Base-by-base conservation (phyloP, 2,329 filamentous ascomycete genomes). In the Ascochyta koolunga region DNA sequence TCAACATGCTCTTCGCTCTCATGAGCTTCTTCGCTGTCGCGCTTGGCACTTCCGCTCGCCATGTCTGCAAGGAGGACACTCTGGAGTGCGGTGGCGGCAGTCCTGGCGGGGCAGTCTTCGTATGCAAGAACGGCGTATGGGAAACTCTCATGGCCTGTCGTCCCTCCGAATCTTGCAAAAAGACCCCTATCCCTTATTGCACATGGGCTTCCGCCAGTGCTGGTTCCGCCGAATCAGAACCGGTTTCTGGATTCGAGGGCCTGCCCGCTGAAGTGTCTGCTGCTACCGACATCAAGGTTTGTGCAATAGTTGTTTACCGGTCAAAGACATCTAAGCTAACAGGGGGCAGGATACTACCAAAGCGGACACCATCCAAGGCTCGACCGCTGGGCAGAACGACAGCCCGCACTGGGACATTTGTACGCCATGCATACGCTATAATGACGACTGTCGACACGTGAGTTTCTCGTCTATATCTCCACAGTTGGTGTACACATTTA, bases 41-140 rank as follows among this genome's bases (percentile, higher is more conserved):
- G 3, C 25, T 51, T 25, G 35, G 19, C 6, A 18, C 32, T 21
- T 8, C 13, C 3, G 22, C 15, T 13, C 27, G 15, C n/a, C n/a
- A n/a, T 24, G 21, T 13, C 4, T 53, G 50, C 29, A 43, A 39
- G 27, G 37, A 47, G 8, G 38, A 37, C 4, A 5, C 10, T 4
- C 18, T 45, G 15, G 11, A 53, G 32, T 53, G 40, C 11, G 48
- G 31, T 15, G 41, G 41, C 7, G 41, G 27, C 35, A 25, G 21
- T 19, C 40, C 48, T 39, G 41, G 35, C 21, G 41, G 48, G 2
- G 50, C 37, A 13, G 38, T 53, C 24, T 35, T 47, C 18, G 24
- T 11, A 6, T 53, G 50, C 50, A 41, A 41, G 24, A 25, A 35
- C 16, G 43, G 43, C 10, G 27, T 16, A 3, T 53, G 50, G 37